Base-by-base conservation (phyloP, 805 yeast genomes). In the Candida succiphila region DNA sequence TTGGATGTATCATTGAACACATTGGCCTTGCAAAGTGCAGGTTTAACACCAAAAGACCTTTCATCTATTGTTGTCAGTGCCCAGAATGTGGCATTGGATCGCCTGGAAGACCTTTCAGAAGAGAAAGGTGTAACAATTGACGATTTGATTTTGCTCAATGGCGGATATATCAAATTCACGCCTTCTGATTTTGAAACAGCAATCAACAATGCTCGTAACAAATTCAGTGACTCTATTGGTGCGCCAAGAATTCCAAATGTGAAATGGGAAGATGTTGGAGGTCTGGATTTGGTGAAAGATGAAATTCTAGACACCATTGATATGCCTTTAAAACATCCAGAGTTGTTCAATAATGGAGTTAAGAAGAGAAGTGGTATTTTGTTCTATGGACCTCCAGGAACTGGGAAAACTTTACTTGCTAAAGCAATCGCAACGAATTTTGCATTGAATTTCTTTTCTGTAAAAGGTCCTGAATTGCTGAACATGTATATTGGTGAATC, bases 401-500 rank as follows among this genome's bases (percentile, higher is more conserved):
- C 98, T 0, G 98, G 98, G 45, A 92, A 92, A 53, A 92, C 98
- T 0, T 64, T 92, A 20, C 65, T 92, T 38, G 98, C 98, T 10
- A 92, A 92, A 55, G 97, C 97, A 0, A 92, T 92, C 45, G 98
- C 98, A 2, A 85, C 96, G 0, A 85, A 88, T 44, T 92, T 89
- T 56, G 82, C 96, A 4, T 65, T 92, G 41, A 92, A 92, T 55
- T 92, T 92, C 56, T 88, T 92, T 57, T 83, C 95, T 44, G 96
- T 92, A 13, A 92, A 92, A 54, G 98, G 98, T 17, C 98, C 98
- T 1, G 98, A 92, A 56, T 66, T 92, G 37, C 66, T 92, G 46
- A 92, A 92, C 54, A 92, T 89, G 97, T 92, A 92, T 55, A 89
- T 92, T 58, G 98, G 98, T 54, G 98, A 92, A 58, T 84, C 95